Evolutionary conservation across 2,329 filamentous ascomycete species (phyloP), one percentile per base, ranked within the genome.

Genomic region (Ceratocystis variospora): DNA sequence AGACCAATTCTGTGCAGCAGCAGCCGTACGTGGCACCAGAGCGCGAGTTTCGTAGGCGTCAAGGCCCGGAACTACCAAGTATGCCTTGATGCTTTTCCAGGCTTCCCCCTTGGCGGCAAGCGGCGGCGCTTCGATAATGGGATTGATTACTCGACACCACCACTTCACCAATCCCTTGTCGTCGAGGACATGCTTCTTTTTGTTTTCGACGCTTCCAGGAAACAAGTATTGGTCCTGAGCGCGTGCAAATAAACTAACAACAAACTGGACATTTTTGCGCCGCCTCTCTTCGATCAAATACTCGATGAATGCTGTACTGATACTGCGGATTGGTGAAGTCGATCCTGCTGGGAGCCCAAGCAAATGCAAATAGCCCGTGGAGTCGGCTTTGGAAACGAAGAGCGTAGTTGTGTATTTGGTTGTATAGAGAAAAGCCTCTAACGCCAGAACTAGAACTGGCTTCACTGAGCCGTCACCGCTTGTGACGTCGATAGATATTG

Each of bases 311-410:
- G 85, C 83, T 4, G 85, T 84, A 61, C 86, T 87, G 57, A 95
- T 82, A 41, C 85, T 80, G 69, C 88, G 85, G 62, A 96, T 81
- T 0, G 90, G 90, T 2, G 89, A 94, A 0, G 83, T 79, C 0
- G 81, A 79, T n/a, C 82, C 80, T 70, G 78, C 82, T 17, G 86
- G 82, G 0, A 89, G 78, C 19, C 82, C 77, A 45, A 92, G 78
- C 1, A 87, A 79, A 70, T 86, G 79, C 8, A 96, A 77, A 73
- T 90, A 95, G 28, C 95, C 94, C 0, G 93, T 96, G 8, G 94
- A 96, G 77, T 99, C 94, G 62, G 94, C 94, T 76, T 99, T 99
- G 69, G 92, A 93, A 28, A 99, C 87, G 74, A 99, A 99, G 65
- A 97, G 82, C 3, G 89, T 96, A 1, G 88, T 96, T 28, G 90